phyloP scores from a whole-genome alignment of 768 basidiomycete genomes.

The Lactifluus hygrophoroides region DNA sequence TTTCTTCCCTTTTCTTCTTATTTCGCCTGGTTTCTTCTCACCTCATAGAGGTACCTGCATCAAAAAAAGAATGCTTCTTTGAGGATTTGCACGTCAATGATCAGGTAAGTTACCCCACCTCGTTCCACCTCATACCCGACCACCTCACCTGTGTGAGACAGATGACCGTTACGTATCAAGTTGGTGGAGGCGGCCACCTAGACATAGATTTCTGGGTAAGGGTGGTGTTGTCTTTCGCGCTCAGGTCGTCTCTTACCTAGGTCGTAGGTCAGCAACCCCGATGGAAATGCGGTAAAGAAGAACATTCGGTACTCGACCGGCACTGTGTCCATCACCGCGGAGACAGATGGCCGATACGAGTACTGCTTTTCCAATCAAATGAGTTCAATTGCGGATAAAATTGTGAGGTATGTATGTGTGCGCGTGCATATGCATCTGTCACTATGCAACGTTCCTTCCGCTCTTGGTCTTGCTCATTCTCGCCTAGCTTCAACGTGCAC shows the following conservation, averaged over 20 bases:
- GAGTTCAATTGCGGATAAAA: conserved; percentile 93
- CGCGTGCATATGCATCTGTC: no score
- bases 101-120: conserved; percentile 56
- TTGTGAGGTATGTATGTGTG: conserved; percentile 72
- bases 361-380: conserved; percentile 99
- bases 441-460: neutral
- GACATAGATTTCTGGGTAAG: conserved; percentile 99
- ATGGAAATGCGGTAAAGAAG: conserved; percentile 56
- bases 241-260: neutral
- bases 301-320: conserved; percentile 87
- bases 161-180: conserved; percentile 99
- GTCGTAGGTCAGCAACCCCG: conserved; percentile 72
- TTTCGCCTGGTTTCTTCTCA: conserved; percentile 44
- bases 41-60: conserved; percentile 66
- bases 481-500: conserved; percentile 91
- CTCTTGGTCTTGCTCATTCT: neutral
- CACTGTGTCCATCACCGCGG: conserved; percentile 77
- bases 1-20: conserved; percentile 31
- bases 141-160: conserved; percentile 26
- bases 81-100: conserved; percentile 88
- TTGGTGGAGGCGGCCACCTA: conserved; percentile 91
- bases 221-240: neutral
- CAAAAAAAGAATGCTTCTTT: conserved; percentile 91
- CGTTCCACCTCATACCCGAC: neutral
- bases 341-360: conserved; percentile 78